A percentile compares a stretch with the other conserved stretches of the same genome.
phyloP scores from a whole-genome alignment of 1,284 basidiomycete genomes.

The Gymnopus androsaceus region DNA sequence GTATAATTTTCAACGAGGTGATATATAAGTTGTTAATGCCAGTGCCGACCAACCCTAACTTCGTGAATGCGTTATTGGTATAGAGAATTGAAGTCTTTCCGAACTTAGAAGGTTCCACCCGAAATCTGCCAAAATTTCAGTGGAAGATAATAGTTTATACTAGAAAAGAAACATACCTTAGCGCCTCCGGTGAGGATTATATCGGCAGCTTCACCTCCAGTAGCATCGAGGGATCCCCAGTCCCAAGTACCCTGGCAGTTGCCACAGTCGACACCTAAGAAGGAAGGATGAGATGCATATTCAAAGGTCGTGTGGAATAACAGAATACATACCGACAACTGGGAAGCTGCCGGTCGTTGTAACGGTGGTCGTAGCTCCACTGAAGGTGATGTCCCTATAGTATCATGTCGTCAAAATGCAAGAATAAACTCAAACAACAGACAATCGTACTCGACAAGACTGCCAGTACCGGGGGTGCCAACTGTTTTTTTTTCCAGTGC shows the following conservation, averaged over 20 bases:
- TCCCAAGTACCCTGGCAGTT: conserved; percentile 40
- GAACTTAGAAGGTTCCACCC: background rate
- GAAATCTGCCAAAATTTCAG: background rate
- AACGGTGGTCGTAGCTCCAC: conserved; percentile 34
- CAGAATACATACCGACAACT: too few species aligned
- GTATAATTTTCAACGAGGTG: too few species aligned
- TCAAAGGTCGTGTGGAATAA: too few species aligned
- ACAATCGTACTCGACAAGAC: conserved; percentile 23
- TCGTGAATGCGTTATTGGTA: too few species aligned
- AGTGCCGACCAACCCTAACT: too few species aligned
- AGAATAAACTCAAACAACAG: background rate
- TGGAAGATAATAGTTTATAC: background rate
- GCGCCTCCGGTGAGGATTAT: background rate
- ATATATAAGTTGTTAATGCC: too few species aligned
- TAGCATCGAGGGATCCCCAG: conserved; percentile 48
- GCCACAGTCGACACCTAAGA: conserved; percentile 3
- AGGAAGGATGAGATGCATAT: too few species aligned
- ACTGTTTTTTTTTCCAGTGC: conserved; percentile 29
- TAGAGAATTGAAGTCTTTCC: too few species aligned
- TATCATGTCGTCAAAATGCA: background rate
- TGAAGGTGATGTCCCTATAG: conserved; percentile 39
- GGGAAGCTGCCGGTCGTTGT: conserved; percentile 35
- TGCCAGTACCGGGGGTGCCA: conserved; percentile 39
- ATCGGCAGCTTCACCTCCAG: conserved; percentile 15
- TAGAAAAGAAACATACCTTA: background rate